Evolutionary conservation across 345 rosid species (phyloP).

Genomic region (Bruguiera parviflora): DNA sequence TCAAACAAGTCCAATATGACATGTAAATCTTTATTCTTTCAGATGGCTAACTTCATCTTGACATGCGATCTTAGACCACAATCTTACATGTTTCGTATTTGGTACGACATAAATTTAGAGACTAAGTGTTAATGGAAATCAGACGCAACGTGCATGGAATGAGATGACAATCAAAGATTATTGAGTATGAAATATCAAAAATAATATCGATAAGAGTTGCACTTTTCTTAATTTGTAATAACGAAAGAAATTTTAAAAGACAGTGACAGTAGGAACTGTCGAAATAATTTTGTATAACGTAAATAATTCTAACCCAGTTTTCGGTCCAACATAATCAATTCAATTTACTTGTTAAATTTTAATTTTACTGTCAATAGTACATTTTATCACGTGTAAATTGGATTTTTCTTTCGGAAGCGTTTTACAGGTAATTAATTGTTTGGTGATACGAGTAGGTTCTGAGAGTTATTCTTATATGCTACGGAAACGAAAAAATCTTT

Average conservation of each 20-base stretch:
- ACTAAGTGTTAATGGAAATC: no score
- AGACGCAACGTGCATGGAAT: no score
- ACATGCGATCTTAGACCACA: no score
- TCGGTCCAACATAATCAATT: not conserved
- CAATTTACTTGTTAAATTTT: not conserved
- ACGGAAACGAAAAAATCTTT: not conserved
- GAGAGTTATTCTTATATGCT: slow-evolving; percentile 7
- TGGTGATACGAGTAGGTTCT: slow-evolving; percentile 2
- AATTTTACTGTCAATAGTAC: not conserved
- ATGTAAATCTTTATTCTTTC: no score
- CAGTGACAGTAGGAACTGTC: not conserved
- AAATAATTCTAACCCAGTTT: not conserved
- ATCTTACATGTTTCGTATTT: no score
- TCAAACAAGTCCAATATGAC: no score
- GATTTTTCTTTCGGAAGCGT: not conserved
- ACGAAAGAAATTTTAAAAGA: not conserved
- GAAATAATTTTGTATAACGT: not conserved
- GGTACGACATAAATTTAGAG: no score
- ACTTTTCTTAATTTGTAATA: not conserved
- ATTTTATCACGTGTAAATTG: not conserved
- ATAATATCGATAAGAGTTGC: not conserved
- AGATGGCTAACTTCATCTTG: no score
- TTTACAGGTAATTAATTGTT: not conserved
- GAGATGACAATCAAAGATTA: no score
- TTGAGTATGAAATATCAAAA: not conserved